Evolutionary conservation across 805 yeast genomes (phyloP).

Genomic region (Blastobotrys chiropterorum): DNA sequence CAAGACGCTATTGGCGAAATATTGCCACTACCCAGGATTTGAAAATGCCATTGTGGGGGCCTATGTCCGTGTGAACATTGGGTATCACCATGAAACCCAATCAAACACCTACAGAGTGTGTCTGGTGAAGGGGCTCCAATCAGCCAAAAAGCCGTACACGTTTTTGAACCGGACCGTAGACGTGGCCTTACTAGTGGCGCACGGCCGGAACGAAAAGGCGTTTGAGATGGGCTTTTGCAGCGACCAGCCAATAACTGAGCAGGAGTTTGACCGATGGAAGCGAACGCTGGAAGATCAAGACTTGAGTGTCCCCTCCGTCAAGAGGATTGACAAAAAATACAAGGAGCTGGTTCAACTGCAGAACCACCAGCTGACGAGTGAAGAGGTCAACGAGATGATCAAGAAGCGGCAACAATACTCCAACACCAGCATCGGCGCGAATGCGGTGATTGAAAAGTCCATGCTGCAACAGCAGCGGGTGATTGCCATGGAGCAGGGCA

Average conservation of each 20-base stretch:
- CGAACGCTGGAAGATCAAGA: constrained; percentile 54
- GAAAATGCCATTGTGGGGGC: constrained; percentile 63
- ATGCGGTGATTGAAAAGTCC: constrained; percentile 70
- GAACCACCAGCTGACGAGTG: constrained; percentile 57
- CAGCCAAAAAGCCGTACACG: constrained; percentile 39
- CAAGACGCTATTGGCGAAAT: constrained; percentile 66
- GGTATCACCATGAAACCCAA: constrained; percentile 56
- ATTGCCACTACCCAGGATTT: constrained; percentile 78
- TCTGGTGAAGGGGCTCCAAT: constrained; percentile 59
- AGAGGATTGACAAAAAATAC: constrained; percentile 58
- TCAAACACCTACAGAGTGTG: constrained; percentile 76
- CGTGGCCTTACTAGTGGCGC: constrained; percentile 65
- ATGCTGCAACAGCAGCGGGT: constrained; percentile 65
- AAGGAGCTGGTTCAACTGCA: constrained; percentile 58
- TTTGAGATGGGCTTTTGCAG: constrained; percentile 77
- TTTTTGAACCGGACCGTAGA: constrained; percentile 47
- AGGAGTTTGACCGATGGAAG: constrained; percentile 69
- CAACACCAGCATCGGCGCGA: constrained; percentile 54
- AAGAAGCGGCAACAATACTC: constrained; percentile 60
- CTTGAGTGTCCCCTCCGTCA: constrained; percentile 52
- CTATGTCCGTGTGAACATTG: constrained; percentile 78
- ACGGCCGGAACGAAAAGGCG: constrained; percentile 66
- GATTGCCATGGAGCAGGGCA: constrained; percentile 53
- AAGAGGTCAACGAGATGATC: constrained; percentile 72
- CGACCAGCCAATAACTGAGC: constrained; percentile 63